Evolutionary conservation across 1,139 yeast species (phyloP), one percentile per base, ranked within the genome.

Genomic region (Candida buenavistaensis): DNA sequence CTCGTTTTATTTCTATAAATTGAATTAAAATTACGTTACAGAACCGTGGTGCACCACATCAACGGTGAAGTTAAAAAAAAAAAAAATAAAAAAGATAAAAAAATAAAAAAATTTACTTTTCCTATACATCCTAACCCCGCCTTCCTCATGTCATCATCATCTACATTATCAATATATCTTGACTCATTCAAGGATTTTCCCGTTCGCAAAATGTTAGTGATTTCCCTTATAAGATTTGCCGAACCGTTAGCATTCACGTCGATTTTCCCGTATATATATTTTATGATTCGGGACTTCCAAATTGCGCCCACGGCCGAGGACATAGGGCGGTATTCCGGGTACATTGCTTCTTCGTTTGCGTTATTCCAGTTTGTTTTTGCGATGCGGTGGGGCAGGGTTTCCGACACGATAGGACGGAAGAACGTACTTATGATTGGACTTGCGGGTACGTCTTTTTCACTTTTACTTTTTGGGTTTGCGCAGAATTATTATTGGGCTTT

Each of bases 181-280:
- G 51, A 55, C 36, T 55, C 50, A 28, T 41, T 55, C 47, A 44
- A 46, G 26, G 79, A 74, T 12, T 76, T 76, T 48, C 82, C 81
- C 3, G 50, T 66, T 38, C 57, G 70, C 48, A 84, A 79, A 51
- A 59, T 79, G 54, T 43, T 59, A 11, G 71, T 75, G 28, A 41
- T 66, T 2, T 64, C 74, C 25, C 42, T 68, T 12, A 68, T 77
- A 40, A 58, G 84, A 34, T 64, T 79, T 33, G 67, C 79, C 7
- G 86, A 80, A 49, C 85, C 86, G 1, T 65, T 80, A 22, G 75
- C 84, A 2, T 78, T 79, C 58, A 76, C 84, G 2, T 78, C 83
- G 3, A 51, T 78, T 22, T 78, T 80, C 52, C 85, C 86, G 3
- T 80, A 80, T 50, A 69, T 80, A 16, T 80, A 75, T 52, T 80